Conservation (phyloP, 2,329 filamentous ascomycete species). For the Capronia americana region DNA sequence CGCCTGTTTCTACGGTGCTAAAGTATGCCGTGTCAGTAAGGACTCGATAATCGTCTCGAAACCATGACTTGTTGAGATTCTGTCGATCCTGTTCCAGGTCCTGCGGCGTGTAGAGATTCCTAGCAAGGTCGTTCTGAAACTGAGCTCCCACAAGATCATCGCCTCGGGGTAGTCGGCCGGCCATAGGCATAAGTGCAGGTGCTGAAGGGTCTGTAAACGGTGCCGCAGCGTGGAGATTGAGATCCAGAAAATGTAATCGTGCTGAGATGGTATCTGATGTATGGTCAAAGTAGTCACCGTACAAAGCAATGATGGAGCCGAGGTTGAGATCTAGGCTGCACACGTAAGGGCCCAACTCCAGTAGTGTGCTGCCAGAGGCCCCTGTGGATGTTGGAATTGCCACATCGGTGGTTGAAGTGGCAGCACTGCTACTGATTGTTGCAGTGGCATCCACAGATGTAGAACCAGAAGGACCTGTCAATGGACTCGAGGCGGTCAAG, state of each 20-base stretch:
- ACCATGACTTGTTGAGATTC: slow-evolving; percentile 67
- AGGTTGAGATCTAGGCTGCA: slow-evolving; percentile 63
- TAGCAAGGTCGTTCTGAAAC: slow-evolving; percentile 51
- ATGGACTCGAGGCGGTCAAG: background rate
- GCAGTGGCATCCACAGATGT: slow-evolving; percentile 12
- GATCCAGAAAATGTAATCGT: slow-evolving; percentile 58
- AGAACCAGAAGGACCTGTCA: background rate
- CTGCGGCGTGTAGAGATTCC: slow-evolving; percentile 59
- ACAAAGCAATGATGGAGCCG: slow-evolving; percentile 55
- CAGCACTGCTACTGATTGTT: slow-evolving; percentile 8
- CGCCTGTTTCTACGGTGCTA: slow-evolving; percentile 40
- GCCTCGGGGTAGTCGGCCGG: slow-evolving; percentile 52
- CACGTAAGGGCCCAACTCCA: slow-evolving; percentile 59
- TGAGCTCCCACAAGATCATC: slow-evolving; percentile 55
- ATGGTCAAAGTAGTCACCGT: slow-evolving; percentile 59
- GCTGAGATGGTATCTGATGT: slow-evolving; percentile 64
- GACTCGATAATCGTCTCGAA: slow-evolving; percentile 22
- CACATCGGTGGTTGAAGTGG: slow-evolving; percentile 24
- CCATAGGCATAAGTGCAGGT: slow-evolving; percentile 50
- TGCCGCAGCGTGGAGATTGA: slow-evolving; percentile 67
- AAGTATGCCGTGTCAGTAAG: slow-evolving; percentile 57
- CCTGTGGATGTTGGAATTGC: slow-evolving; percentile 36
- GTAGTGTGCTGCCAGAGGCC: slow-evolving; percentile 37
- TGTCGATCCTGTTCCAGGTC: slow-evolving; percentile 58
- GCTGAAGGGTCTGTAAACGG: slow-evolving; percentile 50